Conservation (phyloP, 805 yeast genomes). For the Candida gorgasii region DNA sequence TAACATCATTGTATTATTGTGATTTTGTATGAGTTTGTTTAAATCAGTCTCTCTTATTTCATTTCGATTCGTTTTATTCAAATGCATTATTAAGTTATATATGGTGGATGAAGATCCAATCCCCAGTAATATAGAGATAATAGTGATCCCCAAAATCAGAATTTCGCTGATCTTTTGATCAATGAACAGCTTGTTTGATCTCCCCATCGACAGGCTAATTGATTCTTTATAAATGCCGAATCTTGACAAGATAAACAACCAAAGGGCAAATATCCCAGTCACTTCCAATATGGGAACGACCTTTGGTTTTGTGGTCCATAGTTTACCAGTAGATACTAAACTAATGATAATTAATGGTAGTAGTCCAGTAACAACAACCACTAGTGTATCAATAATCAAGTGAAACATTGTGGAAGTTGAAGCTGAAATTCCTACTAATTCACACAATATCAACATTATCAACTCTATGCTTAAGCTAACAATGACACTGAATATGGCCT, state of each 20-base stretch:
- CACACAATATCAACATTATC: slow-evolving; percentile 37
- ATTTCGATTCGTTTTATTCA: not conserved
- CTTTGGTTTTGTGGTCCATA: not conserved
- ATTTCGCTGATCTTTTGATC: slow-evolving; percentile 47
- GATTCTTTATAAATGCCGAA: slow-evolving; percentile 26
- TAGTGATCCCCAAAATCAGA: slow-evolving; percentile 50
- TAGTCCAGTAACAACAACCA: slow-evolving; percentile 40
- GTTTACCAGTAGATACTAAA: slow-evolving; percentile 20
- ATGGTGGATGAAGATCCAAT: slow-evolving; percentile 53
- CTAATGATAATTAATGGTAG: slow-evolving; percentile 44
- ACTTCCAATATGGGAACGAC: not conserved
- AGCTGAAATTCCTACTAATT: slow-evolving; percentile 20
- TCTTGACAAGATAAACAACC: slow-evolving; percentile 36
- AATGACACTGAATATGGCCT: slow-evolving; percentile 28
- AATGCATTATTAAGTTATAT: slow-evolving; percentile 18
- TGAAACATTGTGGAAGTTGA: slow-evolving; percentile 33
- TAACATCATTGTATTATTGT: slow-evolving; percentile 42
- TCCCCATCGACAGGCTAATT: slow-evolving; percentile 13
- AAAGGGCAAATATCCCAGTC: slow-evolving; percentile 16
- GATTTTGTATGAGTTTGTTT: slow-evolving; percentile 34
- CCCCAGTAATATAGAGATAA: slow-evolving; percentile 52
- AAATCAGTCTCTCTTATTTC: slow-evolving; percentile 32
- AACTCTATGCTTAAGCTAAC: slow-evolving; percentile 33
- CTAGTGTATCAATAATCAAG: slow-evolving; percentile 37
- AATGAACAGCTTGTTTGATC: slow-evolving; percentile 15